Base-by-base conservation (phyloP, 768 basidiomycete genomes). In the Xerocomellus amylosporus region DNA sequence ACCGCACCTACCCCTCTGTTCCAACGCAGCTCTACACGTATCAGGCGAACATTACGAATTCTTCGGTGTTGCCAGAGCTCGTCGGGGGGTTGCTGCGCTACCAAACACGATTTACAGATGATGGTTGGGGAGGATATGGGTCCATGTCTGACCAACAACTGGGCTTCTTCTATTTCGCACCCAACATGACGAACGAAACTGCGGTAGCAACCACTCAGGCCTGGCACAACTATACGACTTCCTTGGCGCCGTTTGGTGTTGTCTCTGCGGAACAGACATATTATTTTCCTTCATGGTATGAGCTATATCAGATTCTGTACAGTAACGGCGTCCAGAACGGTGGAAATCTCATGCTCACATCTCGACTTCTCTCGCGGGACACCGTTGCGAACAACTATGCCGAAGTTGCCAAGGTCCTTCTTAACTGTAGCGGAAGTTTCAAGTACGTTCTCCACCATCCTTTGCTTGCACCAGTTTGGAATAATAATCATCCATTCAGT, bases 61-160 rank as follows among this genome's bases (percentile, higher is more conserved):
- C 66, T 0, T 62, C 67, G 4, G 56, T 62, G 4, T 65, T 74
- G 0, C 51, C 68, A 19, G 64, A 63, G 1, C 64, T 79, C n/a
- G 55, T 30, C 9, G 28, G 28, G 28, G 28, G 8, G 28, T 30
- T 75, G 36, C 44, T 78, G 24, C 51, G 41, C 17, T 45, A 7
- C 28, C 43, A 52, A 39, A 38, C 71, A 0, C 55, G 62, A 6
- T 59, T 79, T 10, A 69, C 77, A 0, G 75, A 80, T 26, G 64
- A 64, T 2, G 76, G 75, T 0, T 81, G 76, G 78, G 74, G 74
- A 3, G 77, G 77, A 3, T 79, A 74, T 43, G 59, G 64, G 55
- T 0, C 1, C 0, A n/a, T 64, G 38, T 46, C 41, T 8, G 45
- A 33, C n/a, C 37, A 49, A 30, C 51, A 45, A 9, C 3, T 64